Percentiles rank a stretch among this genome's conserved stretches.
Conservation (phyloP, 441 rosid species). For the Kokia cookei region DNA sequence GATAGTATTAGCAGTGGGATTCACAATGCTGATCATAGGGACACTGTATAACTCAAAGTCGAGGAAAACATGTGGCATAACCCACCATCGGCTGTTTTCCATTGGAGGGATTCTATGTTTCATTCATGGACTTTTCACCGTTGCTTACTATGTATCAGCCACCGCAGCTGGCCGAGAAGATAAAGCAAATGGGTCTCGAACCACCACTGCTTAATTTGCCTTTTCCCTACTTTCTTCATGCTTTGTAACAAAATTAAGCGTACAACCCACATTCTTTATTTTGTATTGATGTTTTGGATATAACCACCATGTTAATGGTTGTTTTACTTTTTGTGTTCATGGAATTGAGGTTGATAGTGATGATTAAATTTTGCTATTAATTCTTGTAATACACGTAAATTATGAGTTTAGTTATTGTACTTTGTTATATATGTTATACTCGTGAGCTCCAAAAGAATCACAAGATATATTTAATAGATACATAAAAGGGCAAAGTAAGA, state of each 20-base stretch:
- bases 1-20: slow-evolving; percentile 51
- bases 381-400: too few species aligned
- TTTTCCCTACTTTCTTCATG: not conserved
- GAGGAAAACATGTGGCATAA: slow-evolving; percentile 49
- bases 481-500: too few species aligned
- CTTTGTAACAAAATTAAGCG: not conserved
- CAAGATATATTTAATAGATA: too few species aligned
- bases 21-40: slow-evolving; percentile 61
- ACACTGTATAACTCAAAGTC: slow-evolving; percentile 55
- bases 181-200: not conserved
- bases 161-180: slow-evolving; percentile 43
- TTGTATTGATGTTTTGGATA: not conserved
- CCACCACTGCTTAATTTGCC: slow-evolving; percentile 21
- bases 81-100: slow-evolving; percentile 51
- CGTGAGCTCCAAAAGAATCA: too few species aligned
- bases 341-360: not conserved
- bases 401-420: too few species aligned
- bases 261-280: not conserved
- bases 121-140: slow-evolving; percentile 59
- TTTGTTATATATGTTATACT: too few species aligned
- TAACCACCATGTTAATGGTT: not conserved
- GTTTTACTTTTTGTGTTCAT: not conserved
- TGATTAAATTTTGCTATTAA: too few species aligned
- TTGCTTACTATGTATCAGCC: slow-evolving; percentile 72
- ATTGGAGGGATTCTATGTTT: slow-evolving; percentile 73